Evolutionary conservation across 768 basidiomycete genomes (phyloP), one percentile per base, ranked within the genome.

Genomic region (Mycena sanguinolenta): DNA sequence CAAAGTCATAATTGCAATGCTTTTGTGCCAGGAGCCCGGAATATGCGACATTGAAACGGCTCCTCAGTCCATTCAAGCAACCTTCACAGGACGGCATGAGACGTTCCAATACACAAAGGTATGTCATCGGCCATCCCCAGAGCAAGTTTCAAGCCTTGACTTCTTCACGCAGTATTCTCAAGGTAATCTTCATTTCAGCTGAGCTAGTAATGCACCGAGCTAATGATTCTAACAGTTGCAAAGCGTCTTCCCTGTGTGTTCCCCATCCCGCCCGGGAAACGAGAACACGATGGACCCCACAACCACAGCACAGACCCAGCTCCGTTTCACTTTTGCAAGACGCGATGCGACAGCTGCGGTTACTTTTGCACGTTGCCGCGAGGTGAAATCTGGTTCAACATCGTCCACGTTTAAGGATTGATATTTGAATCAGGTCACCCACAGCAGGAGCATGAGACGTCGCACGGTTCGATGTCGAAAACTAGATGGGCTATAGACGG

Each of bases 71-170:
- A 84, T 91, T 38, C 87, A 90, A 73, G 88, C 89, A 7, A 90
- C 88, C 0, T 91, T 91, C 71, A 86, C 84, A 0, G 91, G 90
- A 0, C 81, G 77, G 66, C 87, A 90, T 58, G 88, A 90, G 67
- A 89, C 85, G 0, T 91, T 90, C 73, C 85, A 88, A 73, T 91
- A 89, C 59, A 91, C 91, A 0, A 91, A 91, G 83, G 90, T 88
- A 59, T 30, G 75, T 68, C 55, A 32, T 36, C n/a, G 27, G 27
- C 36, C 28, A 23, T 0, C 52, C 2, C 12, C 8, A 9, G 9
- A 23, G 54, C 10, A 54, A 30, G 30, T 27, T 52, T 30, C 28
- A 58, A 7, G 9, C 1, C 2, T 17, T 32, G 25, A 27, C 16
- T 44, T 53, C 16, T 52, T n/a, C n/a, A n/a, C n/a, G n/a, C n/a